Conservation (phyloP, 2,329 filamentous ascomycete species). For the Blastomyces emzantsi region DNA sequence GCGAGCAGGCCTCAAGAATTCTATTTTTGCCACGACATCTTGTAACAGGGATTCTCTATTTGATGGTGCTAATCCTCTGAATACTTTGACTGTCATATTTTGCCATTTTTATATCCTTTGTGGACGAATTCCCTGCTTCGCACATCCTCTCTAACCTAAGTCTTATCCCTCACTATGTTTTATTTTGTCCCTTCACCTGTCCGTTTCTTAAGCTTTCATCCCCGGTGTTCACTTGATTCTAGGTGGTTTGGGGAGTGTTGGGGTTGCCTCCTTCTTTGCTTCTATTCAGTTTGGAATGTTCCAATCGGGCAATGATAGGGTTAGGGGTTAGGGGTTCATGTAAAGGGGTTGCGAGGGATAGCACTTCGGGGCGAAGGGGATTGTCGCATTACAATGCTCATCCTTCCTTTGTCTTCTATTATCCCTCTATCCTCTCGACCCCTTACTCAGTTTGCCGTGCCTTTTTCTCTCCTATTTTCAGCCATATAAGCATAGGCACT, state of each 20-base stretch:
- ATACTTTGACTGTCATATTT: not conserved
- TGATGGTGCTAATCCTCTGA: not conserved
- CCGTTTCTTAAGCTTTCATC: not conserved
- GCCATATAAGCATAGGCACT: not conserved
- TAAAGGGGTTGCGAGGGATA: not conserved
- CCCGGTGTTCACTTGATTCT: not conserved
- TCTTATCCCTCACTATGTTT: not conserved
- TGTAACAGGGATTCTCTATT: not conserved
- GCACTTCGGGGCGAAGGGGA: not conserved
- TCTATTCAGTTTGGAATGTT: not conserved
- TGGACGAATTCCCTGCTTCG: not conserved
- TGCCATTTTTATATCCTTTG: not conserved
- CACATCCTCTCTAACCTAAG: not conserved
- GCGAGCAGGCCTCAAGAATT: not conserved
- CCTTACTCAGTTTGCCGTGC: not conserved
- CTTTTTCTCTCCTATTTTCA: not conserved
- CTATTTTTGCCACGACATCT: not conserved
- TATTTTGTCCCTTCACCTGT: not conserved
- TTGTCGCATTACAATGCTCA: not conserved
- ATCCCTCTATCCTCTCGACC: not conserved
- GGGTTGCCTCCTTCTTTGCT: not conserved
- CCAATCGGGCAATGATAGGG: not conserved
- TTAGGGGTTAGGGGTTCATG: not conserved
- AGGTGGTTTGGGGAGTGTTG: not conserved
- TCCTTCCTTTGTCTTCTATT: not conserved